phyloP scores from a whole-genome alignment of 306 rosid genomes.

The Pyrus pyrifolia region DNA sequence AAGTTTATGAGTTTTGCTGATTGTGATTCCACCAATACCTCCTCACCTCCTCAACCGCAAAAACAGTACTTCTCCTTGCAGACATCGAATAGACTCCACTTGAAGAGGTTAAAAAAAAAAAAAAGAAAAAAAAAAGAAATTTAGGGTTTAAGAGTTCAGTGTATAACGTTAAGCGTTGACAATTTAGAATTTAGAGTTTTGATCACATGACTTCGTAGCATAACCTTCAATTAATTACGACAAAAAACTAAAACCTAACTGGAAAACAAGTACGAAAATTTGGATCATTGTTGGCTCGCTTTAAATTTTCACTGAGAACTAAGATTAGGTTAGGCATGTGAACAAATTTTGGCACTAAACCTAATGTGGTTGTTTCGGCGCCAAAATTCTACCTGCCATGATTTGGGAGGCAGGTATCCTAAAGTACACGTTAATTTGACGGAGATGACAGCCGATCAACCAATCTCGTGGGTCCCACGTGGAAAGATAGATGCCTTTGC shows the following conservation, averaged over 20 bases:
- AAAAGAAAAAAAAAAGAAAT: no score
- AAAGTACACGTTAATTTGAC: conserved; percentile 37
- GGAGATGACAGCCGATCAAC: conserved; percentile 44
- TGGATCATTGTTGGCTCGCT: neutral
- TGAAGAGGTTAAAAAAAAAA: no score
- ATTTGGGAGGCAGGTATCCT: conserved; percentile 32
- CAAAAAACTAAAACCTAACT: neutral
- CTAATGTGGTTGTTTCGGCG: conserved; percentile 15
- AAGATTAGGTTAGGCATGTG: conserved; percentile 32
- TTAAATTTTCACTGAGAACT: neutral
- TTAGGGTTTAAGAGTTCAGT: no score
- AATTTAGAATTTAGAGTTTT: neutral
- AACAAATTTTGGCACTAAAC: conserved; percentile 24
- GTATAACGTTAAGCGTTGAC: no score
- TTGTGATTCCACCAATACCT: no score
- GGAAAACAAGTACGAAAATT: neutral
- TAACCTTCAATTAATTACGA: neutral
- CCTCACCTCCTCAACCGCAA: no score
- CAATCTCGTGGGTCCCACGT: conserved; percentile 36
- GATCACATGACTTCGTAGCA: neutral
- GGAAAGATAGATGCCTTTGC: conserved; percentile 3
- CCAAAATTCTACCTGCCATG: conserved; percentile 37
- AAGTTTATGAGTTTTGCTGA: no score
- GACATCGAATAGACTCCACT: no score
- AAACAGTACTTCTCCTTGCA: no score